phyloP scores from a whole-genome alignment of 2,329 filamentous ascomycete genomes.

The Venturiaceae sp. region DNA sequence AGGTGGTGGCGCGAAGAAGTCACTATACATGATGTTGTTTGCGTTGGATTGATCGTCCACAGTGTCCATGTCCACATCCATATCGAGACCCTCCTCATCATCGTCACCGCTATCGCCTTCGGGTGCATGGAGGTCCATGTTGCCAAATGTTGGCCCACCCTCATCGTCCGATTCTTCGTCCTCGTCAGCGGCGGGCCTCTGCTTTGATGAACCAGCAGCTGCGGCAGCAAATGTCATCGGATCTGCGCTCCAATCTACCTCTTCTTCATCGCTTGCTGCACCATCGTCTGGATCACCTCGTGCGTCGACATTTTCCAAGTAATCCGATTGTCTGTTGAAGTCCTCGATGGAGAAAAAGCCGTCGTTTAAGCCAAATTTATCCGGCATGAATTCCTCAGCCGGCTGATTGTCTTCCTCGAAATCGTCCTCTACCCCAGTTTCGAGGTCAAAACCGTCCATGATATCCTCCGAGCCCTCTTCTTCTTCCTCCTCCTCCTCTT shows the following conservation, averaged over 20 bases:
- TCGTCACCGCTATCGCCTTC: slow-evolving; percentile 64
- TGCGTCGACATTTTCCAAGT: slow-evolving; percentile 77
- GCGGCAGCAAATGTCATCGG: slow-evolving; percentile 40
- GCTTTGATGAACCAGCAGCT: slow-evolving; percentile 3
- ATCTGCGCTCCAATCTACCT: slow-evolving; percentile 79
- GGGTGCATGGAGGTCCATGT: slow-evolving; percentile 63
- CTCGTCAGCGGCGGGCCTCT: slow-evolving; percentile 19
- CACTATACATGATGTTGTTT: slow-evolving; percentile 81
- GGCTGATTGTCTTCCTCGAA: slow-evolving; percentile 31
- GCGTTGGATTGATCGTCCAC: slow-evolving; percentile 58
- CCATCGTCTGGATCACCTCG: slow-evolving; percentile 67
- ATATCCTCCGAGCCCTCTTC: slow-evolving; percentile 19
- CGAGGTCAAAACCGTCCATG: slow-evolving; percentile 19
- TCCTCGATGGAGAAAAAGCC: slow-evolving; percentile 97
- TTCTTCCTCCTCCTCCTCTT: slow-evolving; percentile 28
- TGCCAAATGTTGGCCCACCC: slow-evolving; percentile 72
- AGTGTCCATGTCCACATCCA: slow-evolving; percentile 43
- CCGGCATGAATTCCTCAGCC: slow-evolving; percentile 52
- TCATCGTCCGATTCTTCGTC: slow-evolving; percentile 60
- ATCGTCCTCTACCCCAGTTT: slow-evolving; percentile 36
- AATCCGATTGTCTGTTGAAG: slow-evolving; percentile 90
- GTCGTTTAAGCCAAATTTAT: slow-evolving; percentile 83
- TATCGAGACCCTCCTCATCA: slow-evolving; percentile 43
- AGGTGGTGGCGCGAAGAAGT: slow-evolving; percentile 84
- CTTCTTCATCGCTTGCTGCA: slow-evolving; percentile 70